These are phyloP conservation scores for Murraya paniculata DNA, from an alignment of 345 rosid species.

Conservation along the genomic window DNA sequence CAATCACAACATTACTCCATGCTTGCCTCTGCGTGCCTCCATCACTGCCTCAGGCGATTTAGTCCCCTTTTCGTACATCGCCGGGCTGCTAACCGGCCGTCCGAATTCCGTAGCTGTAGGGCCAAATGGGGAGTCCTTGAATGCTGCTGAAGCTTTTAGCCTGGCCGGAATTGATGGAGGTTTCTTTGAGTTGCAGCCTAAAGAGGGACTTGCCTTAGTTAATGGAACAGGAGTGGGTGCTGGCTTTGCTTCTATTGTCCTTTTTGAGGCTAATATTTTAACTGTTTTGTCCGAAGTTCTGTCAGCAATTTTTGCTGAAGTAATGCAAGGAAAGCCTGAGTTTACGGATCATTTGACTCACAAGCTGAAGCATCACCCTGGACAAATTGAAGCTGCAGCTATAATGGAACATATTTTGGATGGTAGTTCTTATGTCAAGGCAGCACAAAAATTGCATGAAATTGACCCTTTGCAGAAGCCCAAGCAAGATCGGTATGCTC, in stretches of 20 bases:
- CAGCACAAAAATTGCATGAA: constrained; percentile 45
- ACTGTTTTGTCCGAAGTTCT: constrained; percentile 46
- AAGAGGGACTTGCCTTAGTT: constrained; percentile 46
- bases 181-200: constrained; percentile 43
- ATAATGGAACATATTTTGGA: constrained; percentile 59
- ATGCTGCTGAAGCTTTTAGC: constrained; percentile 28
- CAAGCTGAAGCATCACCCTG: constrained; percentile 65
- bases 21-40: constrained; percentile 35
- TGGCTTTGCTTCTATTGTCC: constrained; percentile 46
- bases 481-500: constrained; percentile 55
- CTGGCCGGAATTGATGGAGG: constrained; percentile 28
- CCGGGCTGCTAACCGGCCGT: constrained; percentile 35
- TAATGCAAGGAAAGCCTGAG: constrained; percentile 58
- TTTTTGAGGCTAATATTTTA: constrained; percentile 51
- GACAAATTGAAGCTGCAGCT: constrained; percentile 67
- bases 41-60: constrained; percentile 35
- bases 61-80: constrained; percentile 34
- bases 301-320: constrained; percentile 57
- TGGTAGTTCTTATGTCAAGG: constrained; percentile 55
- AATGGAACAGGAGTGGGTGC: constrained; percentile 51
- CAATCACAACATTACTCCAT: constrained; percentile 34
- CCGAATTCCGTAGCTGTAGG: constrained; percentile 24
- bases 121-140: constrained; percentile 23
- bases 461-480: constrained; percentile 57
- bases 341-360: constrained; percentile 65